Evolutionary conservation across 371 early-diverging fungal species (phyloP), one percentile per base, ranked within the genome.

Genomic region (Apophysomyces ossiformis): DNA sequence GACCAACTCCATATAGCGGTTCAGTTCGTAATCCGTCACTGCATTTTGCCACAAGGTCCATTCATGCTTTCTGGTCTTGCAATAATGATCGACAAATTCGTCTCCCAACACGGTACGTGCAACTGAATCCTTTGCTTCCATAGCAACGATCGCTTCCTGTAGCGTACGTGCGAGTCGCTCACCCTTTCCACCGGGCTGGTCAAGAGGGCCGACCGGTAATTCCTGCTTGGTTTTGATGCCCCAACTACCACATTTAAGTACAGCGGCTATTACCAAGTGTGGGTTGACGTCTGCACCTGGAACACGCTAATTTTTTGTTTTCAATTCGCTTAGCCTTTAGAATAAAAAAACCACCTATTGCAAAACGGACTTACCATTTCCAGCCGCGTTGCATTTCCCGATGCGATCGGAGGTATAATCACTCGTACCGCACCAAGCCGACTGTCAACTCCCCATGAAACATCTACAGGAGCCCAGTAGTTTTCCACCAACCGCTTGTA

Each of bases 391-490:
- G 90, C 82, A 54, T 72, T 77, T 13, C 86, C 69, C 12, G 90
- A 85, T 60, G 89, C 82, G 5, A 86, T 78, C 12, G 93, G 93
- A 5, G 93, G 92, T 0, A 84, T 82, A 63, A 95, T 93, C 57
- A 92, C 79, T 37, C 95, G 88, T 41, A 95, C 82, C 13, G 89
- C 89, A 7, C 92, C 82, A n/a, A 84, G 82, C 26, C 95, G 85
- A 61, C 90, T 90, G 66, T 93, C 93, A 57, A 89, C 71, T 11
- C 95, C 94, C 85, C 93, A 95, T 1, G 90, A 89, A 35, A 92
- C 88, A 15, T 82, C 90, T 3, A 92, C 85, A n/a, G 95, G 94
- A 13, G 95, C 92, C 93, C 93, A 95, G 70, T 86, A 92, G 68
- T 89, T 91, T 66, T 87, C 91, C n/a, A 89, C 89, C 38, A 95